Base-by-base conservation (phyloP, 2,329 filamentous ascomycete species). In the Tolypocladium paradoxum region DNA sequence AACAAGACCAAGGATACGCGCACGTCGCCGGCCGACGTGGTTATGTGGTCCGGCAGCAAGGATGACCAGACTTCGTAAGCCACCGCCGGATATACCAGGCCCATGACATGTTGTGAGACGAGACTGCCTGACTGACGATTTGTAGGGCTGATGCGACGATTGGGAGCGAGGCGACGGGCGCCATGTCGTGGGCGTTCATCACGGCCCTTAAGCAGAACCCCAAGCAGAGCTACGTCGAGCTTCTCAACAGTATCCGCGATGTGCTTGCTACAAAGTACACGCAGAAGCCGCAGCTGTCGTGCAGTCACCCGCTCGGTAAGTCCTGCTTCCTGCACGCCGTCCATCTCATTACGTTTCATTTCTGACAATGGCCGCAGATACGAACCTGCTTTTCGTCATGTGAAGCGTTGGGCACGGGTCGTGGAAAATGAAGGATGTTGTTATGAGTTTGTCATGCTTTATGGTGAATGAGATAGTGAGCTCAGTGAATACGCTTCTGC, bases 121-220 rank as follows among this genome's bases (percentile, higher is more conserved):
- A n/a, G n/a, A n/a, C n/a, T n/a, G n/a, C n/a, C n/a, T 47, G 11
- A 33, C 14, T 27, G 40, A 3, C 27, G 24, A 20, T 47, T 2
- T 27, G 6, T 50, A 95, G 90, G 55, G 88, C 90, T 72, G 93
- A 99, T 69, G 91, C 93, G 14, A 88, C 84, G 31, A 96, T 97
- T 60, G 82, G 79, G 45, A 84, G 89, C 53, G 81, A 96, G 72
- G 92, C 93, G 35, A 99, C 93, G 0, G 93, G 93, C 53, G 93
- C 93, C 69, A 97, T 99, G 93, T 96, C 90, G 4, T 96, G 88
- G 83, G 93, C 93, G 2, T 99, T 99, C 69, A 93, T 99, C 69
- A 84, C 80, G 1, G 86, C 91, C 22, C 79, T 97, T 64, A 91
- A 88, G 76, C 90, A 91, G 75, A 95, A 95, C 66, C 90, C 90